Evolutionary conservation across 371 early-diverging fungal species (phyloP).

Genomic region (Dinochytrium kinnereticum): DNA sequence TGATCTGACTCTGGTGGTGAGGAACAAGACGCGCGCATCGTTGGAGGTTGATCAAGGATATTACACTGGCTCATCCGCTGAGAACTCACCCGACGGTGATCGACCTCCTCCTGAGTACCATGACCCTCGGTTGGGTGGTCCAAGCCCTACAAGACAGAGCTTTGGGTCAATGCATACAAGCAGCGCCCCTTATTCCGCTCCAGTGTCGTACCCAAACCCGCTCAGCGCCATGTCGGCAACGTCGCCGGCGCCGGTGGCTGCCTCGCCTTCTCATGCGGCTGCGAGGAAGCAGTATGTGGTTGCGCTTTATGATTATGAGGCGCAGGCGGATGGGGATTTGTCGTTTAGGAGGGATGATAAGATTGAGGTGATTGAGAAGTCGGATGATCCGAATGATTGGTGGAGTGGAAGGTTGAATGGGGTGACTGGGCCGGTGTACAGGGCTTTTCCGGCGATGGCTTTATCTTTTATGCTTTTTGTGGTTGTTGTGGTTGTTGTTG

Average conservation of each 20-base stretch:
- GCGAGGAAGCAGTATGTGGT: slow-evolving; percentile 36
- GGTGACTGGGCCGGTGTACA: slow-evolving; percentile 37
- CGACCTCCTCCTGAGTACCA: slow-evolving; percentile 1
- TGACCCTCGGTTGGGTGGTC: no score
- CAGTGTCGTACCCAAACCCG: slow-evolving; percentile 7
- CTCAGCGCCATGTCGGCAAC: not conserved
- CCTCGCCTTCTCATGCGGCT: not conserved
- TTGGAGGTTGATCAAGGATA: slow-evolving; percentile 13
- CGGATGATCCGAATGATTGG: slow-evolving; percentile 50
- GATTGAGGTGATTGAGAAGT: slow-evolving; percentile 41
- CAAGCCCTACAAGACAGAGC: not conserved
- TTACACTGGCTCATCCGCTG: slow-evolving; percentile 8
- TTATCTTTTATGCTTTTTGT: no score
- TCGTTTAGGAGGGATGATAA: slow-evolving; percentile 51
- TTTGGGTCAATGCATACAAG: slow-evolving; percentile 4
- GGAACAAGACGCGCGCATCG: slow-evolving; percentile 7
- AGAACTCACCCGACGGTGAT: not conserved
- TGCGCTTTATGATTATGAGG: slow-evolving; percentile 53
- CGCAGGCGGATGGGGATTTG: slow-evolving; percentile 49
- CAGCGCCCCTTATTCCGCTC: slow-evolving; percentile 4
- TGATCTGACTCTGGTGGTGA: slow-evolving; percentile 27
- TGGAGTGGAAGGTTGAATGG: slow-evolving; percentile 47
- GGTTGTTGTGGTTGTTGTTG: no score
- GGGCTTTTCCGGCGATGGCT: no score
- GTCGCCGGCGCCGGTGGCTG: not conserved